A percentile compares a stretch with the other conserved stretches of the same genome.
These are phyloP conservation scores for Petunia secreta DNA, from an alignment of 257 asterid species.

Conservation along the genomic window DNA sequence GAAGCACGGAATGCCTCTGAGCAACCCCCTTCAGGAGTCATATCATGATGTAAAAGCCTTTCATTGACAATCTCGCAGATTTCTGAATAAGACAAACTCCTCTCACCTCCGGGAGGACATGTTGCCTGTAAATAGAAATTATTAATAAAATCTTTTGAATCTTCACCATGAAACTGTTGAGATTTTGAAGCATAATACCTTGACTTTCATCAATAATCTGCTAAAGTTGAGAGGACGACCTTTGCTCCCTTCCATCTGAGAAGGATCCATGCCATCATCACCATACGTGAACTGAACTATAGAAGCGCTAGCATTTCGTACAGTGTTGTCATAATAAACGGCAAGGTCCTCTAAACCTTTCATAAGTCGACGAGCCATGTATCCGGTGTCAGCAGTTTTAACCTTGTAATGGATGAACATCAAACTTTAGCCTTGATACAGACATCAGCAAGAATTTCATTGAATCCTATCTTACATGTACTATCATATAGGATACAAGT, in stretches of 20 bases:
- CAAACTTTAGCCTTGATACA: conserved; percentile 19
- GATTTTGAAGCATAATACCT: conserved; percentile 51
- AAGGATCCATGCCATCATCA: conserved; percentile 97
- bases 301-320: conserved; percentile 84
- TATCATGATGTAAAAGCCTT: conserved; percentile 50
- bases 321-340: conserved; percentile 79
- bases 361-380: conserved; percentile 97
- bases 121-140: conserved; percentile 69
- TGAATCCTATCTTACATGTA: background rate
- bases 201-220: conserved; percentile 85
- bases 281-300: conserved; percentile 88
- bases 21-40: conserved; percentile 52
- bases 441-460: conserved; percentile 4
- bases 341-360: conserved; percentile 92
- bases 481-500: conserved; percentile 17
- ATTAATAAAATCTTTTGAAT: conserved; percentile 13
- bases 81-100: conserved; percentile 55
- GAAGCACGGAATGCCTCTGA: conserved; percentile 64
- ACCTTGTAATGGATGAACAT: conserved; percentile 51
- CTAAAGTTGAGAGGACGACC: conserved; percentile 87
- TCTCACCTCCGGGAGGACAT: conserved; percentile 73
- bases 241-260: conserved; percentile 89
- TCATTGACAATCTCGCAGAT: conserved; percentile 42
- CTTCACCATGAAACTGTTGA: background rate
- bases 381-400: conserved; percentile 98